Base-by-base conservation (phyloP, 2,329 filamentous ascomycete genomes). In the Colletotrichum tabaci region DNA sequence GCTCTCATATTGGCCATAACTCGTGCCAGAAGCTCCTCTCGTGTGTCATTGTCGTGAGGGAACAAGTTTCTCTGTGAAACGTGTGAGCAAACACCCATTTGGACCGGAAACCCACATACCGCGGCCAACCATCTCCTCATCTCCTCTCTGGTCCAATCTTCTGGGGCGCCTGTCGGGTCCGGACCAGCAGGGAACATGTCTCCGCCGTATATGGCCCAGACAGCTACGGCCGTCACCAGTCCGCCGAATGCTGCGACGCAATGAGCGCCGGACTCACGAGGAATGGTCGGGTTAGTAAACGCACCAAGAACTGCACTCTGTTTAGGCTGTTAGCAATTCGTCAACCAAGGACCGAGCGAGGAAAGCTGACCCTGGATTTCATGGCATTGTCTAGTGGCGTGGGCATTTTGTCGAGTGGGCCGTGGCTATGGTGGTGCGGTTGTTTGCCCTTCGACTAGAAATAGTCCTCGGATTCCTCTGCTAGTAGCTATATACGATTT, bases 141-240 rank as follows among this genome's bases (percentile, higher is more conserved):
- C 78, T 98, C 94, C 58, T 94, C 92, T 67, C 87, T 86, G 0
- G 94, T 94, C 96, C 96, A 98, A 12, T 78, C 80, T 50, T 86
- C 84, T 50, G 84, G 90, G 84, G 94, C 88, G 72, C 95, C 95
- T 38, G 85, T 93, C n/a, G 95, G 94, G 79, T 98, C 95, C 58
- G 86, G 72, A 74, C 91, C 85, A 4, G 88, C 82, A 0, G 95
- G 95, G 77, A 98, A 97, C 77, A 98, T 88, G 74, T 96, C 94
- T 64, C 90, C 88, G 67, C 94, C 94, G 91, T 93, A 97, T 76
- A 98, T 96, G 21, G 90, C 89, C 92, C 93, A 98, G 52, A 90
- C 90, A 18, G 94, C 93, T 2, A 93, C 94, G 2, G 93, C 94
- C 8, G 93, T 93, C 16, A 98, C 89, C 63, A 97, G 87, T 12